A percentile compares a stretch with the other conserved stretches of the same genome.
phyloP scores from a whole-genome alignment of 2,329 filamentous ascomycete species.

The Talaromyces sp. region DNA sequence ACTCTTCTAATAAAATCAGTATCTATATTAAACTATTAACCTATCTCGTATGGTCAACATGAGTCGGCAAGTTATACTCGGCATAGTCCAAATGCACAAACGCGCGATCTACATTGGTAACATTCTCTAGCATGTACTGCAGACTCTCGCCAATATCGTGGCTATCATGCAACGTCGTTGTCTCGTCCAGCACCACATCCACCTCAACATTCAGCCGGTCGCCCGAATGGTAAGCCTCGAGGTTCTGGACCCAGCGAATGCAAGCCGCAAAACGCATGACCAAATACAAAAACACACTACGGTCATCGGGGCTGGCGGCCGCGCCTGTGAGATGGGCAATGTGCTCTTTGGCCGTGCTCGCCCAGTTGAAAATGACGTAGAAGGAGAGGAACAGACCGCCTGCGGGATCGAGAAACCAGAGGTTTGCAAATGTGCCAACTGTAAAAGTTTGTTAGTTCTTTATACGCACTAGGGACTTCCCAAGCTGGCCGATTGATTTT shows the following conservation, averaged over 20 bases:
- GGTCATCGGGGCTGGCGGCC: slow-evolving; percentile 54
- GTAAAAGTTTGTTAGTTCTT: background rate
- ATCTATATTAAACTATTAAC: background rate
- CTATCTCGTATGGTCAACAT: slow-evolving; percentile 17
- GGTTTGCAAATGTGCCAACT: slow-evolving; percentile 34
- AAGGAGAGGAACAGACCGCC: slow-evolving; percentile 59
- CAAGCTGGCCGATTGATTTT: background rate
- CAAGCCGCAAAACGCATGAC: slow-evolving; percentile 91
- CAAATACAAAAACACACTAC: slow-evolving; percentile 81
- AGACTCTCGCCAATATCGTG: slow-evolving; percentile 58
- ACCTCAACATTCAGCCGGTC: slow-evolving; percentile 61
- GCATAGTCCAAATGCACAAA: slow-evolving; percentile 50
- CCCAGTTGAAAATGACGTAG: slow-evolving; percentile 59
- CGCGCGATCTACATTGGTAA: slow-evolving; percentile 39
- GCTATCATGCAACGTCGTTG: slow-evolving; percentile 51
- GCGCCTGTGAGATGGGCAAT: slow-evolving; percentile 60
- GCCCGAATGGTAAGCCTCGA: slow-evolving; percentile 60
- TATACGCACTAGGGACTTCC: too few relatives aligned
- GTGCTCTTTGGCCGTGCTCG: slow-evolving; percentile 57
- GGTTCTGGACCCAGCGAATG: slow-evolving; percentile 63
- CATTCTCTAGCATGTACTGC: slow-evolving; percentile 58
- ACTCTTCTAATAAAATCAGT: background rate
- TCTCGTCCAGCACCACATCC: slow-evolving; percentile 57
- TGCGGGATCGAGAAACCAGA: slow-evolving; percentile 59
- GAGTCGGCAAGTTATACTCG: slow-evolving; percentile 40